Evolutionary conservation across 352 stramenopile genomes (phyloP), one percentile per base, ranked within the genome.

Genomic region (Achlya hypogyna): DNA sequence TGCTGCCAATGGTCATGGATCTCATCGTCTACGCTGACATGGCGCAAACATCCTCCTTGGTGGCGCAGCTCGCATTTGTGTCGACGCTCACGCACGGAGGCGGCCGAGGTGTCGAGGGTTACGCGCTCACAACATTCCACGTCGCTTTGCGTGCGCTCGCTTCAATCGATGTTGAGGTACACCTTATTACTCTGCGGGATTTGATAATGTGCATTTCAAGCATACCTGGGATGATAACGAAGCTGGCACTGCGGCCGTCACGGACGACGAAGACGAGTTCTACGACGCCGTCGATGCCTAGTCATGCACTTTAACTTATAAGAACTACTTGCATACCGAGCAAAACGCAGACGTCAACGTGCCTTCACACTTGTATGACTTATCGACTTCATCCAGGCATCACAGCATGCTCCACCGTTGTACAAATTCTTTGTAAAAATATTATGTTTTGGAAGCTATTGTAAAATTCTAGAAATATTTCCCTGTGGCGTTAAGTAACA

Each of bases 41-140:
- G 18, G 14, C 10, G 14, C 29, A 5, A 5, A 23, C 35, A 31
- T 73, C 75, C 29, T 83, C 73, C 1, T 89, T 89, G n/a, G 81
- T 88, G 28, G 79, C 81, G 0, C 75, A 89, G 52, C 79, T 89
- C 40, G 82, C 79, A n/a, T 88, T 84, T 54, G 82, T 87, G 62
- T 84, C 81, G 18, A 89, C 86, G 47, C 86, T 91, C 54, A 91
- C 81, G 28, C 78, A 86, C 32, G 82, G 81, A 31, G 82, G 82
- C 27, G 82, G 82, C 28, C 84, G 88, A 69, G 82, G 82, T 31
- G 81, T 88, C 23, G 82, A 91, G 71, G 81, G 81, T 1, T 91
- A 91, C 54, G 82, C 88, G 42, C 51, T 91, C 43, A 91, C 81
- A 14, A 89, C 79, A 25, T 87, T 91, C 58, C 78, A 91, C 59